Percentiles rank a stretch among this genome's conserved stretches.
Evolutionary conservation across 345 rosid species (phyloP).

Genomic region (Gossypium raimondii): DNA sequence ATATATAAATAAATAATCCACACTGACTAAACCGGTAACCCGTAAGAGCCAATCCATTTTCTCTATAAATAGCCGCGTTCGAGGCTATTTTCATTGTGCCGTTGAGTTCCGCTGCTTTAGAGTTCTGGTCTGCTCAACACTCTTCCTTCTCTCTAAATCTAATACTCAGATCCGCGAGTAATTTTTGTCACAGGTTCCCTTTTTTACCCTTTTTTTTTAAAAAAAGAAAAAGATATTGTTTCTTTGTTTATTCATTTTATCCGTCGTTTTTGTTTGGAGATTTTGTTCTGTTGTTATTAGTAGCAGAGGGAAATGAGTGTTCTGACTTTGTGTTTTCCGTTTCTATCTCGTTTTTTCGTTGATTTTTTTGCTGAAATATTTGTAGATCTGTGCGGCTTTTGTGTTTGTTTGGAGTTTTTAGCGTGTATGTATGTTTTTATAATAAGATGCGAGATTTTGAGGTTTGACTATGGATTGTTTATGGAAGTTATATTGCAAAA

Average conservation of each 20-base stretch:
- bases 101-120: constrained; percentile 1
- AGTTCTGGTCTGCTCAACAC: constrained; percentile 17
- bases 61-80: constrained; percentile 25
- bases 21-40: constrained; percentile 19
- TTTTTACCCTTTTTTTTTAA: neutral
- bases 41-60: constrained; percentile 6
- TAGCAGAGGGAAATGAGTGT: neutral
- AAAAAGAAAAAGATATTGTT: neutral
- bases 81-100: neutral
- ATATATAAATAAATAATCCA: neutral
- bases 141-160: neutral
- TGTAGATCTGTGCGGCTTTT: constrained; percentile 15
- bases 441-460: constrained; percentile 13
- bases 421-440: neutral
- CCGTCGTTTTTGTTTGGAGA: neutral
- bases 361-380: neutral
- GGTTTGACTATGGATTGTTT: neutral
- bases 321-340: neutral
- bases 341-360: neutral
- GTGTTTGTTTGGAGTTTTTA: neutral
- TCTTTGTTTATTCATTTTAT: neutral
- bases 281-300: neutral
- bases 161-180: constrained; percentile 11
- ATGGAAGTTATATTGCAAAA: neutral
- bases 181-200: constrained; percentile 16